Evolutionary conservation across 371 early-diverging fungal genomes (phyloP), one percentile per base, ranked within the genome.

Genomic region (Mortierella sp.): DNA sequence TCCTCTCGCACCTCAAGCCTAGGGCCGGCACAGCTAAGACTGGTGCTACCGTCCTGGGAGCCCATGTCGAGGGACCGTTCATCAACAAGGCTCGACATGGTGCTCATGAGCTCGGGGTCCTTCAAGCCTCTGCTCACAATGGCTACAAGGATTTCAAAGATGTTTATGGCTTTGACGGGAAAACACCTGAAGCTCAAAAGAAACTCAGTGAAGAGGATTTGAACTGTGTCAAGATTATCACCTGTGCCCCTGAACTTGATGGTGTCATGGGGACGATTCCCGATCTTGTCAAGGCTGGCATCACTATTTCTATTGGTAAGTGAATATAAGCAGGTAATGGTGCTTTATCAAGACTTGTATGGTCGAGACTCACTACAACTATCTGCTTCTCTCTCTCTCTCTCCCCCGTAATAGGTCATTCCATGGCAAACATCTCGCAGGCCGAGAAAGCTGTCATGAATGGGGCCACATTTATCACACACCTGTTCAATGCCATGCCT

Each of bases 61-160:
- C 94, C 5, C 96, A 96, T 75, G 77, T 95, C 11, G 96, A 96
- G 74, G 95, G 95, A 0, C 95, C 95, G 13, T 96, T 96, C 77
- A 93, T 95, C 65, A 88, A 88, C 50, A 86, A 88, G 28, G 84
- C 86, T 32, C 92, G 94, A 70, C 90, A 89, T 65, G 96, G 96
- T 32, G 96, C 95, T 1, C 96, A 96, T 66, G 89, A 95, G 53
- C 85, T 88, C 61, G 79, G 75, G 15, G 90, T 90, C 1, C 88
- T 96, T 50, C 88, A 86, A 60, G 69, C 76, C 19, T 78, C 86
- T 4, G 94, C 95, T 15, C 83, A 87, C 52, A 86, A 89, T 65
- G 95, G 96, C 28, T 87, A 91, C 21, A 65, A 73, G 9, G 94
- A 93, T 72, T 87, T 96, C 63, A 90, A 92, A 53, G 87, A 87